Base-by-base conservation (phyloP, 2,329 filamentous ascomycete species). In the Corniculantispora saksenae region DNA sequence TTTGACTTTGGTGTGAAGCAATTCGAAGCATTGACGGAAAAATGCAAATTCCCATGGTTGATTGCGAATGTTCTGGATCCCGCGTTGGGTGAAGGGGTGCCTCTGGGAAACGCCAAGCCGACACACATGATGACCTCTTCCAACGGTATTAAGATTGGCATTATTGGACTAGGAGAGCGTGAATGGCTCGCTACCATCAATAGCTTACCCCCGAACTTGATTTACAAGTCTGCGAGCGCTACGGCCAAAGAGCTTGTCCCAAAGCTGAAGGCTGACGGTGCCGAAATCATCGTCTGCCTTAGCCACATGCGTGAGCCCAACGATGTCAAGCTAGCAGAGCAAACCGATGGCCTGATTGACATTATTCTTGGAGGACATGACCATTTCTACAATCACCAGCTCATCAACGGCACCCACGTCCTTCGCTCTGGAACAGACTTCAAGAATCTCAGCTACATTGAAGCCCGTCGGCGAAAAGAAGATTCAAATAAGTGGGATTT, bases 171-270 rank as follows among this genome's bases (percentile, higher is more conserved):
- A 2, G 93, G 91, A 1, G 93, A 97, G 79, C 84, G 92, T 57
- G 93, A 97, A 76, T 97, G 93, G 90, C 85, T 97, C 15, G 92
- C 89, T 66, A 97, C 93, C 0, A 94, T 97, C 78, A 97, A 97
- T 77, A 87, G 87, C 15, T 81, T 97, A 10, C 94, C 93, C 0
- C 92, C 93, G 0, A 84, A 93, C 70, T 82, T 97, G 61, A 87
- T 92, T 69, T 97, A 95, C 81, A 89, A 88, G 72, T 94, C 91
- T 10, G 92, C 92, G 4, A 89, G 85, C 7, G 85, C 86, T 63
- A 92, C 91, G 1, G 94, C 92, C 3, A 88, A 85, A 71, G 88
- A 93, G 73, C 82, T 97, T 1, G 87, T 93, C 0, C 91, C 92
- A 0, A 77, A 85, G 61, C 81, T 97, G 59, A 86, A 91, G 51